These are phyloP conservation scores for Coniella vitis DNA, from an alignment of 2,329 filamentous ascomycete species.

Conservation along the genomic window DNA sequence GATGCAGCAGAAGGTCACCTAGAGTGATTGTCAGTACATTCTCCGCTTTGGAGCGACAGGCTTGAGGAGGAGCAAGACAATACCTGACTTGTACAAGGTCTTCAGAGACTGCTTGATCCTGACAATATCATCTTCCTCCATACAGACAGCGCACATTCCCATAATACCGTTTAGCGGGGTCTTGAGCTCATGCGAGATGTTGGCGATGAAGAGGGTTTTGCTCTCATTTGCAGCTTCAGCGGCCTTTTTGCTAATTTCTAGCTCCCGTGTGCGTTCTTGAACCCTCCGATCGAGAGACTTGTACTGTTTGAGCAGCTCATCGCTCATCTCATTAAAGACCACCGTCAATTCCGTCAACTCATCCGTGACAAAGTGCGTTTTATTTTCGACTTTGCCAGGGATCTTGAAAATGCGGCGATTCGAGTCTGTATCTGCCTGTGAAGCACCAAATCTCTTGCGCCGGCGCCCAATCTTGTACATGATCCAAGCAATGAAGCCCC, in stretches of 20 bases:
- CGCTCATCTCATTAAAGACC: slow-evolving; percentile 91
- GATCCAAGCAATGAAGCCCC: slow-evolving; percentile 33
- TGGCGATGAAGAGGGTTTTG: slow-evolving; percentile 96
- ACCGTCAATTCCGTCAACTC: slow-evolving; percentile 76
- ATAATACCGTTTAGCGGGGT: slow-evolving; percentile 94
- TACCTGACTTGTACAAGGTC: slow-evolving; percentile 77
- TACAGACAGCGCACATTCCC: slow-evolving; percentile 87
- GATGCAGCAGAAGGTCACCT: slow-evolving; percentile 71
- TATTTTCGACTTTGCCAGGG: slow-evolving; percentile 71
- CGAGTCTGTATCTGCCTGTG: slow-evolving; percentile 31
- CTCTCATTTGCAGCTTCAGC: slow-evolving; percentile 94
- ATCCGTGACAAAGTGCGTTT: slow-evolving; percentile 71
- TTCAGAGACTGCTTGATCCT: slow-evolving; percentile 78
- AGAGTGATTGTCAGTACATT: slow-evolving; percentile 1
- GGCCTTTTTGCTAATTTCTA: slow-evolving; percentile 84
- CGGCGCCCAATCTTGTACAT: slow-evolving; percentile 29
- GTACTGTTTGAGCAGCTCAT: slow-evolving; percentile 84
- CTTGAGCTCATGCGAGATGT: slow-evolving; percentile 82
- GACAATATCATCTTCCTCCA: slow-evolving; percentile 77
- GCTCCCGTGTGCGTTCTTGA: slow-evolving; percentile 70
- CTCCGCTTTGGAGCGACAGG: background rate
- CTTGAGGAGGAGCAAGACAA: background rate
- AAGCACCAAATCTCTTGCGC: slow-evolving; percentile 21
- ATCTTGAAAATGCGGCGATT: slow-evolving; percentile 66
- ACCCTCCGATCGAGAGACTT: slow-evolving; percentile 79